Percentiles rank a stretch among this genome's conserved stretches.
Evolutionary conservation across 2,329 filamentous ascomycete species (phyloP).

Genomic region (Cercospora sojina): DNA sequence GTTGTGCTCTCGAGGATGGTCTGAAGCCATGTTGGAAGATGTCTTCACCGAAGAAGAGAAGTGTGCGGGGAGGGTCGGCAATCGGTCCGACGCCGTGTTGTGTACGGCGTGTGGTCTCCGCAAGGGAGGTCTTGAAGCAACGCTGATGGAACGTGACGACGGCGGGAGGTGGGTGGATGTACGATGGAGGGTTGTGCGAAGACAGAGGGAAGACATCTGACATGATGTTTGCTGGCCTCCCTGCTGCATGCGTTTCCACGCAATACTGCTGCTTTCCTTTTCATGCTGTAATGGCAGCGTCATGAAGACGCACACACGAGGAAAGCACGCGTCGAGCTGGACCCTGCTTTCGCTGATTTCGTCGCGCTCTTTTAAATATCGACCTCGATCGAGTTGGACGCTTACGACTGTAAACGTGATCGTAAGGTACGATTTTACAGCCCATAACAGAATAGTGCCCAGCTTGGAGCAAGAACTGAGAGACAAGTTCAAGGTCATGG

Average conservation of each 20-base stretch:
- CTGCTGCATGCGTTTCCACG: background rate
- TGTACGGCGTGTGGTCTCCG: background rate
- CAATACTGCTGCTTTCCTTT: background rate
- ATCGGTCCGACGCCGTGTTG: conserved; percentile 1
- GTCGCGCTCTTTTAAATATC: too few species aligned
- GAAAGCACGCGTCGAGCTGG: background rate
- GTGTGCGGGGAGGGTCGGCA: conserved; percentile 13
- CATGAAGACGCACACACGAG: background rate
- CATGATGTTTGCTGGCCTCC: background rate
- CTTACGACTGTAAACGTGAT: background rate
- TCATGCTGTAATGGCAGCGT: conserved; percentile 4
- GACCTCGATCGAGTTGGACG: too few species aligned
- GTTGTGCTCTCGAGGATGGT: conserved; percentile 33
- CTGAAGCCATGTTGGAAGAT: conserved; percentile 32
- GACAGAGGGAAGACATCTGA: background rate
- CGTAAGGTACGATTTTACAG: background rate
- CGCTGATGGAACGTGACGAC: background rate
- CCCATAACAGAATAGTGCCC: too few species aligned
- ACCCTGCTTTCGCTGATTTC: background rate
- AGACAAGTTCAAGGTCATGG: too few species aligned
- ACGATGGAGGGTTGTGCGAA: background rate
- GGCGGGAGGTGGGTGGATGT: background rate
- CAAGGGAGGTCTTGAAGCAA: background rate
- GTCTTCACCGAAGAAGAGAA: conserved; percentile 15
- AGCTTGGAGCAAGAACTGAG: too few species aligned